Conservation (phyloP, 331 rosid genomes). For the Rhamnella rubrinervis region DNA sequence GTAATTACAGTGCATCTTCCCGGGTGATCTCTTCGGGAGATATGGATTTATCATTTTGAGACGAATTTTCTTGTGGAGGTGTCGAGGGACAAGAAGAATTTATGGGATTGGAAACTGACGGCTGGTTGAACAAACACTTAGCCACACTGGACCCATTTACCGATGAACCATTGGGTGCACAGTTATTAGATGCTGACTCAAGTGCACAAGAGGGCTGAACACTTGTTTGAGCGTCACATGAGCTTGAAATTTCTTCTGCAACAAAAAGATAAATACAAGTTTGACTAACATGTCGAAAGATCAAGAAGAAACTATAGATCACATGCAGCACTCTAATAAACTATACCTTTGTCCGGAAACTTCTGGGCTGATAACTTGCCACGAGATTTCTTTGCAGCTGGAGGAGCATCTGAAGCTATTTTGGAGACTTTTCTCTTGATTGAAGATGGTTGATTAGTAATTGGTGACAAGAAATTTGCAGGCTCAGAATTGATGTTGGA, state of each 20-base stretch:
- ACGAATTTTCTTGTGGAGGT: constrained; percentile 50
- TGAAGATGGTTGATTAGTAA: constrained; percentile 24
- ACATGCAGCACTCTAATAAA: constrained; percentile 1
- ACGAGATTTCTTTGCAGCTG: constrained; percentile 52
- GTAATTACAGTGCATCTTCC: constrained; percentile 69
- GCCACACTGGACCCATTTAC: constrained; percentile 61
- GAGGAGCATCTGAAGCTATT: constrained; percentile 25
- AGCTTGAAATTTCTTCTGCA: constrained; percentile 23
- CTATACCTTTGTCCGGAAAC: constrained; percentile 37
- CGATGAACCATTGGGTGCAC: constrained; percentile 24
- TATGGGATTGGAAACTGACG: constrained; percentile 34
- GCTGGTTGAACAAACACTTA: constrained; percentile 69
- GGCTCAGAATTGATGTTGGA: constrained; percentile 30
- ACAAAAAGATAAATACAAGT: constrained; percentile 4
- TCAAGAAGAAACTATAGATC: constrained; percentile 1
- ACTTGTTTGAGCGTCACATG: constrained; percentile 30
- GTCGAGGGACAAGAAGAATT: constrained; percentile 55
- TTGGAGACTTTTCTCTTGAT: constrained; percentile 53
- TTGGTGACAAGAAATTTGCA: constrained; percentile 38
- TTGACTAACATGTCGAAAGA: background rate
- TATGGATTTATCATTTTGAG: constrained; percentile 43
- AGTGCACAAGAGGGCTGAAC: constrained; percentile 30
- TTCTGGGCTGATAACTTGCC: constrained; percentile 31
- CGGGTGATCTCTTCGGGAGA: constrained; percentile 46
- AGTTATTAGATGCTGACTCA: constrained; percentile 38